A percentile compares a stretch with the other conserved stretches of the same genome.
Conservation (phyloP, 441 rosid species). For the Lepidium campestre region DNA sequence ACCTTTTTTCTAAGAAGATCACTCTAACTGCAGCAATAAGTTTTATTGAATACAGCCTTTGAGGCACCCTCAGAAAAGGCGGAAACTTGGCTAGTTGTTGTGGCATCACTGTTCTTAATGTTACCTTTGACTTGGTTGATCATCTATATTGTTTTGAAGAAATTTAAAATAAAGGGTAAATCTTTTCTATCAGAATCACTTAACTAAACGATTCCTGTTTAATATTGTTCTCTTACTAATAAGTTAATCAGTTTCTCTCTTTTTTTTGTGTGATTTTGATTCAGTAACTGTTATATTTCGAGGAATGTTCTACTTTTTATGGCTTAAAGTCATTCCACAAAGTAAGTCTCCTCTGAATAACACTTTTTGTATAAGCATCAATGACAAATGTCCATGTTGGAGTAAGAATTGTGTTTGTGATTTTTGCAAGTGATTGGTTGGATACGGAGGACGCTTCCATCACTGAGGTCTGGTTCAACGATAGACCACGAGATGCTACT, state of each 20-base stretch:
- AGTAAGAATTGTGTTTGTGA: not conserved
- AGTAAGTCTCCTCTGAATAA: slow-evolving; percentile 7
- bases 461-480: slow-evolving; percentile 13
- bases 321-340: slow-evolving; percentile 15
- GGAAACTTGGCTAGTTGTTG: slow-evolving; percentile 22
- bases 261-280: not conserved
- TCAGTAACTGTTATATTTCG: slow-evolving; percentile 11
- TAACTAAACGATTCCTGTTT: not conserved
- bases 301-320: not conserved
- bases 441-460: slow-evolving; percentile 10
- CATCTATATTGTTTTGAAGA: slow-evolving; percentile 18
- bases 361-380: not conserved
- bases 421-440: not conserved
- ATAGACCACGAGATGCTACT: slow-evolving; percentile 24
- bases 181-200: not conserved
- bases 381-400: not conserved
- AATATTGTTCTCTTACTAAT: not conserved
- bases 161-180: slow-evolving; percentile 20
- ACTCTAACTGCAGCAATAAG: not conserved
- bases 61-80: not conserved
- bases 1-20: not conserved
- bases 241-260: not conserved
- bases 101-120: slow-evolving; percentile 5
- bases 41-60: slow-evolving; percentile 2
- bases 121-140: slow-evolving; percentile 4